Evolutionary conservation across 192 early-diverging fungal genomes (phyloP).

Genomic region (Backusella tuberculispora): DNA sequence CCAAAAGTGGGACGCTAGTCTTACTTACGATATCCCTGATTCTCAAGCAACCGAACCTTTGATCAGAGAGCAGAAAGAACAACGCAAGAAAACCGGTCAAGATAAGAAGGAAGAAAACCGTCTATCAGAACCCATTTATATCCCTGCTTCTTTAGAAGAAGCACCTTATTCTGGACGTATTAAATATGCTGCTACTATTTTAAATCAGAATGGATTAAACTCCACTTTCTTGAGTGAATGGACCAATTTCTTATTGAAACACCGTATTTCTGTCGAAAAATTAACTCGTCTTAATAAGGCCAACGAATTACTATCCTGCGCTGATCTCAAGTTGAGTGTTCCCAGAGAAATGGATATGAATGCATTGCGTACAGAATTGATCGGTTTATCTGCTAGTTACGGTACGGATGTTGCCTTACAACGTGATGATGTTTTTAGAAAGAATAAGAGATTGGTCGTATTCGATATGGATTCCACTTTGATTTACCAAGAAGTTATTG

Average conservation of each 20-base stretch:
- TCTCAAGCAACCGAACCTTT: conserved; percentile 60
- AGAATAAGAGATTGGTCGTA: conserved; percentile 91
- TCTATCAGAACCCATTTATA: conserved; percentile 28
- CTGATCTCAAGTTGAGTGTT: conserved; percentile 85
- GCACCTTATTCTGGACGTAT: conserved; percentile 84
- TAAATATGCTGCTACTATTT: conserved; percentile 86
- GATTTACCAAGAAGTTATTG: conserved; percentile 99
- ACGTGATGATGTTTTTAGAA: conserved; percentile 83
- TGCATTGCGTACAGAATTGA: conserved; percentile 68
- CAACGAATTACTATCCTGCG: conserved; percentile 67
- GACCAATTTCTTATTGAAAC: conserved; percentile 74
- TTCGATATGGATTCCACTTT: conserved; percentile 99
- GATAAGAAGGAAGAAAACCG: conserved; percentile 43
- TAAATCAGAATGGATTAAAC: conserved; percentile 82
- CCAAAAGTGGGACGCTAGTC: conserved; percentile 83
- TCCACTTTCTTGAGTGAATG: conserved; percentile 80
- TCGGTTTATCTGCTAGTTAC: conserved; percentile 70
- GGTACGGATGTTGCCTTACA: conserved; percentile 88
- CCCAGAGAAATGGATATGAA: conserved; percentile 69
- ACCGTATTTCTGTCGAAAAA: conserved; percentile 86
- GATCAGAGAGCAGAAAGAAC: conserved; percentile 46
- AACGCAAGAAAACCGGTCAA: neutral
- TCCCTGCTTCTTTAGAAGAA: conserved; percentile 68
- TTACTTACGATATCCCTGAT: conserved; percentile 81
- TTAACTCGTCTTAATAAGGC: conserved; percentile 77